phyloP scores from a whole-genome alignment of 2,329 filamentous ascomycete genomes.

The Moelleriella libera region DNA sequence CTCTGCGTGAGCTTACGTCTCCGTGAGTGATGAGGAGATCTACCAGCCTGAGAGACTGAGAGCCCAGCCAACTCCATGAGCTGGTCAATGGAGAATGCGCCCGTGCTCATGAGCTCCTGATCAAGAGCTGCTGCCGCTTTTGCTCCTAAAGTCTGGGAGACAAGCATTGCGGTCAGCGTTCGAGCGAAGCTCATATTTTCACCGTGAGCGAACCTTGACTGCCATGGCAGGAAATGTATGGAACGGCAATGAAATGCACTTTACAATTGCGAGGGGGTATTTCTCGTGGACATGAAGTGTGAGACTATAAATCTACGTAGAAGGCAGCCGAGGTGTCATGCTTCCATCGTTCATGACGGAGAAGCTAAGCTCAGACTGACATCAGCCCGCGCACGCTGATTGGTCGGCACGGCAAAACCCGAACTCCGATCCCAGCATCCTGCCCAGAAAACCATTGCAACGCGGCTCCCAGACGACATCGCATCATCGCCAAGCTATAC shows the following conservation, averaged over 20 bases:
- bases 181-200: no score
- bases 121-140: slow-evolving; percentile 83
- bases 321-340: no score
- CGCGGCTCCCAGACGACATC: no score
- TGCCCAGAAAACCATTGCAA: slow-evolving; percentile 10
- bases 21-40: background rate
- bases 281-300: no score
- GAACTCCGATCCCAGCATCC: slow-evolving; percentile 8
- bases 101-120: slow-evolving; percentile 80
- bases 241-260: background rate
- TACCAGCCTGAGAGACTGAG: slow-evolving; percentile 81
- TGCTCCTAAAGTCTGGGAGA: slow-evolving; percentile 62
- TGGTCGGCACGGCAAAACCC: slow-evolving; percentile 22
- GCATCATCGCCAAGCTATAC: background rate
- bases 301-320: no score
- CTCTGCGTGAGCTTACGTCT: background rate
- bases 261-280: no score
- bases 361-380: no score
- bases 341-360: background rate
- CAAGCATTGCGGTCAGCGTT: background rate
- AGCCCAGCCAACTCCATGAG: slow-evolving; percentile 94
- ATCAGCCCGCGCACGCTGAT: background rate
- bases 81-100: slow-evolving; percentile 87
- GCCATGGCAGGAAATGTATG: slow-evolving; percentile 11
- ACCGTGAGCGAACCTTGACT: slow-evolving; percentile 13